phyloP scores from a whole-genome alignment of 441 rosid genomes.

The Viola pubescens region DNA sequence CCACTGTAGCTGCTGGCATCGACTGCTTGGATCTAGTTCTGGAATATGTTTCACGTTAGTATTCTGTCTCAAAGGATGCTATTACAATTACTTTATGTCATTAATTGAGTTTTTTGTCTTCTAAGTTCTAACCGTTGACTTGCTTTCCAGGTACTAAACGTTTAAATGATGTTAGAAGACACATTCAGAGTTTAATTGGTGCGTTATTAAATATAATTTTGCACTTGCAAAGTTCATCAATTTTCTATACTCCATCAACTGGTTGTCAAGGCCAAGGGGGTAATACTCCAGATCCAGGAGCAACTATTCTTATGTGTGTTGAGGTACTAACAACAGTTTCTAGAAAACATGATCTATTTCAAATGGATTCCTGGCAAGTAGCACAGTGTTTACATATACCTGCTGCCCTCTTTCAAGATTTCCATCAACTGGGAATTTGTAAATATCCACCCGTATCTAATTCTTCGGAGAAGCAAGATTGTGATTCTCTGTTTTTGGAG shows the following conservation, averaged over 20 bases:
- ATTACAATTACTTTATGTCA: background rate
- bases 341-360: slow-evolving; percentile 62
- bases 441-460: slow-evolving; percentile 23
- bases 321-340: slow-evolving; percentile 74
- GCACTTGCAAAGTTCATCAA: slow-evolving; percentile 67
- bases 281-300: slow-evolving; percentile 68
- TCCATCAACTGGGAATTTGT: slow-evolving; percentile 30
- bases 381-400: slow-evolving; percentile 66
- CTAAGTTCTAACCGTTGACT: slow-evolving; percentile 23
- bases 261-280: slow-evolving; percentile 21
- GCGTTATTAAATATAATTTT: slow-evolving; percentile 61
- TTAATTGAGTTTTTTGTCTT: background rate
- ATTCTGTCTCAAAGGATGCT: background rate
- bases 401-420: slow-evolving; percentile 55
- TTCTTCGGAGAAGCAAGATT: slow-evolving; percentile 24
- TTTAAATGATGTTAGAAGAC: slow-evolving; percentile 51
- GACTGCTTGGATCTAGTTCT: slow-evolving; percentile 85
- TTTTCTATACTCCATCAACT: slow-evolving; percentile 35
- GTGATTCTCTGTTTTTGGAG: slow-evolving; percentile 12
- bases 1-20: slow-evolving; percentile 72
- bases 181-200: slow-evolving; percentile 57
- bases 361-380: slow-evolving; percentile 68
- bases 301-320: slow-evolving; percentile 80
- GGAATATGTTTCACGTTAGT: slow-evolving; percentile 67
- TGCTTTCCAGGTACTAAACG: slow-evolving; percentile 58